Percentiles rank a stretch among this genome's conserved stretches.
phyloP scores from a whole-genome alignment of 169 alveolate species.

The Cryptosporidium meleagridis region DNA sequence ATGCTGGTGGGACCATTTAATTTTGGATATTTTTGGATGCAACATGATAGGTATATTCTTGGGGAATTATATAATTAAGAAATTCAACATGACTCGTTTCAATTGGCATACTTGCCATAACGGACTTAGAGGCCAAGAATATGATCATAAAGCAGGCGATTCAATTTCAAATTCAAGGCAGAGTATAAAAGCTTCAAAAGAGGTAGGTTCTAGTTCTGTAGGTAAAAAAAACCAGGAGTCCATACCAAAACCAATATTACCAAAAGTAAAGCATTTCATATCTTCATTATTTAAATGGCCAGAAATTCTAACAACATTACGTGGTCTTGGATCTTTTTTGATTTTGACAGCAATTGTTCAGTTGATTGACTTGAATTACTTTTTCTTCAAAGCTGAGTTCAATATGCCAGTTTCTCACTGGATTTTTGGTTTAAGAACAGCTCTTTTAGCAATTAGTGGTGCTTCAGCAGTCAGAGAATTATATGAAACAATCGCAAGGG shows the following conservation, averaged over 20 bases:
- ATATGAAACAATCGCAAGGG: constrained; percentile 33
- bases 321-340: constrained; percentile 79
- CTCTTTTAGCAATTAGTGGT: constrained; percentile 81
- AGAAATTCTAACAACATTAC: constrained; percentile 80
- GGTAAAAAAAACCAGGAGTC: neutral
- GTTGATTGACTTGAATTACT: constrained; percentile 84
- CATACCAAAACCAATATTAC: neutral
- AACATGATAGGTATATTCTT: constrained; percentile 84
- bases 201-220: neutral
- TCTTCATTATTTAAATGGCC: constrained; percentile 75
- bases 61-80: constrained; percentile 75
- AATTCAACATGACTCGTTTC: constrained; percentile 64
- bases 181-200: neutral
- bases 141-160: neutral
- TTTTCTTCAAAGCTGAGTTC: constrained; percentile 85
- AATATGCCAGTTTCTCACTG: constrained; percentile 85
- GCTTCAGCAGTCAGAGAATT: constrained; percentile 60
- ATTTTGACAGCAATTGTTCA: constrained; percentile 81
- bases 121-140: constrained; percentile 10
- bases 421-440: constrained; percentile 82
- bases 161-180: neutral
- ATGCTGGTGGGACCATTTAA: constrained; percentile 94
- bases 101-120: constrained; percentile 77
- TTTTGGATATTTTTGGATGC: constrained; percentile 87
- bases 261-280: neutral